Percentiles rank a stretch among this genome's conserved stretches.
Evolutionary conservation across 257 asterid genomes (phyloP).

Genomic region (Pogostemon cablin): DNA sequence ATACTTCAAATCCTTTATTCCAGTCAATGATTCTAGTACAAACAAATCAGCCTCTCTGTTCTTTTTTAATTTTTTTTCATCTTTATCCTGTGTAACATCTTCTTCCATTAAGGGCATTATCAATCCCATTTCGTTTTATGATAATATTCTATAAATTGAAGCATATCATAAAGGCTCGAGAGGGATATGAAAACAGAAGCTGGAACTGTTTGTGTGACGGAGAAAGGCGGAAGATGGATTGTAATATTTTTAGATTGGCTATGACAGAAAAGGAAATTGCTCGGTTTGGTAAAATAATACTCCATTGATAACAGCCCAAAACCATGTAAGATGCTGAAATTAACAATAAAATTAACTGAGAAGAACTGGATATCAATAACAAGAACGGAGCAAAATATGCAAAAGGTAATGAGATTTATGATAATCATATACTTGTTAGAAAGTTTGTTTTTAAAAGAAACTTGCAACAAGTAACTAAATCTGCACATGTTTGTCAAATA

Average conservation of each 20-base stretch:
- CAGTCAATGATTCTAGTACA: not conserved
- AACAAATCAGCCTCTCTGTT: not conserved
- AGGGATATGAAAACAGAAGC: not conserved
- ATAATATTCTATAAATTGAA: not conserved
- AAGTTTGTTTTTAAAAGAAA: no score
- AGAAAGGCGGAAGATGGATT: not conserved
- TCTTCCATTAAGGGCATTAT: not conserved
- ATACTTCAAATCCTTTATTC: not conserved
- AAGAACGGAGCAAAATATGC: not conserved
- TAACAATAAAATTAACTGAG: not conserved
- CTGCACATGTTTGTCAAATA: not conserved
- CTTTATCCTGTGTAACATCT: not conserved
- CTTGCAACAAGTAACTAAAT: no score
- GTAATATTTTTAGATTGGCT: not conserved
- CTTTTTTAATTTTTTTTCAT: not conserved
- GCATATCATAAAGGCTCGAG: not conserved
- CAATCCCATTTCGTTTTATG: not conserved
- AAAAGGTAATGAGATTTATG: no score
- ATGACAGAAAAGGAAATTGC: not conserved
- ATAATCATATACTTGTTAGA: no score
- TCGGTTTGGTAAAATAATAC: not conserved
- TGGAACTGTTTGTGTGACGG: not conserved
- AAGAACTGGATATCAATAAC: not conserved
- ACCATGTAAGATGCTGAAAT: not conserved
- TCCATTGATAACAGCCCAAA: slow-evolving; percentile 8